Evolutionary conservation across 2,329 filamentous ascomycete species (phyloP), one percentile per base, ranked within the genome.

Genomic region (Aspergillus neotritici): DNA sequence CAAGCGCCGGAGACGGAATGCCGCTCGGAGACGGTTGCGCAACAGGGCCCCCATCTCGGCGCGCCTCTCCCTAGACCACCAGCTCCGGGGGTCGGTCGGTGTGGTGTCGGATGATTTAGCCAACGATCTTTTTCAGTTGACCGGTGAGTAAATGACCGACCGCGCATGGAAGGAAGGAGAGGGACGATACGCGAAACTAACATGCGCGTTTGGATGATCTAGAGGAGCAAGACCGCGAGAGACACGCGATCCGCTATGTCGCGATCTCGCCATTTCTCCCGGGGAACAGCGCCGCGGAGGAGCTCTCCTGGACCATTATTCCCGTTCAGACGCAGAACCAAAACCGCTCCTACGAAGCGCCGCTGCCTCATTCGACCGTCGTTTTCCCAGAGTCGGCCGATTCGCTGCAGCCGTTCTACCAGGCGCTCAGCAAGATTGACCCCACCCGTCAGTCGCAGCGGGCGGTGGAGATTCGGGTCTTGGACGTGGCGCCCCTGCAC

Each of bases 91-190:
- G 41, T 87, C 95, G 61, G 77, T 90, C 49, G 93, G 89, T 50
- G 79, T 93, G 51, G 68, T 97, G 41, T 95, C 91, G 10, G 84
- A 88, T 57, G 88, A 95, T 65, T 75, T 98, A 40, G 88, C 90
- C 58, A 74, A 77, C 36, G 86, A 94, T 60, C 76, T 97, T 40
- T 94, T 68, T 82, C 86, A 49, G 71, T 80, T 55, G 65, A 78
- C 82, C 63, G 65, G 77, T 73, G 55, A 56, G 53, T n/a, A n/a
- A n/a, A n/a, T 53, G n/a, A 40, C 30, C 5, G 9, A 29, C 12
- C 14, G n/a, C 14, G 12, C n/a, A 25, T 9, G 21, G 6, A 25
- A 25, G 21, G 7, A 25, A 25, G 21, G 5, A 25, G 21, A 8
- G 6, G 5, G 21, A 3, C 21, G 21, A 25, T 25, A 25, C 9